Evolutionary conservation across 2,329 filamentous ascomycete species (phyloP).

Genomic region (Thelonectria olida): DNA sequence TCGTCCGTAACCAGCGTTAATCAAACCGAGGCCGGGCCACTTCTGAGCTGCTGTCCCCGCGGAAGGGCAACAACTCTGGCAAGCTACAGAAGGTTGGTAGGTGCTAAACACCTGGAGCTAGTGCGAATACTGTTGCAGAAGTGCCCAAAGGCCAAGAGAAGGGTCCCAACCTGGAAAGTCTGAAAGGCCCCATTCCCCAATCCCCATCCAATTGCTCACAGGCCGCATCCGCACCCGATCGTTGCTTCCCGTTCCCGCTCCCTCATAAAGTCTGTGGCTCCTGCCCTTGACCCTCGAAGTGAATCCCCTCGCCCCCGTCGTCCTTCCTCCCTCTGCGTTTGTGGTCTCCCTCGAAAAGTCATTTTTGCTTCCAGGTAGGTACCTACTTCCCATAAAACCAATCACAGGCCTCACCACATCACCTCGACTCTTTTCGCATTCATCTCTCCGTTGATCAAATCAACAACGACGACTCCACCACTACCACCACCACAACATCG

Average conservation of each 20-base stretch:
- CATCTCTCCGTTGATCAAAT: background rate
- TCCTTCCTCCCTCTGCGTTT: conserved; percentile 18
- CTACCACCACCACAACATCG: conserved; percentile 22
- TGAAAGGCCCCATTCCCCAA: background rate
- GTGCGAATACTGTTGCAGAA: background rate
- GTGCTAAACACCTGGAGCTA: background rate
- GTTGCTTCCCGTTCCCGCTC: conserved; percentile 31
- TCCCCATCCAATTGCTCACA: background rate
- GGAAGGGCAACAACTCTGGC: background rate
- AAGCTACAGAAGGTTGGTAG: background rate
- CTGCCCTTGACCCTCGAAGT: conserved; percentile 23
- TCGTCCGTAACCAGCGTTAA: conserved; percentile 32
- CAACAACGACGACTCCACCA: conserved; percentile 19
- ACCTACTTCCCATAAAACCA: conserved; percentile 23
- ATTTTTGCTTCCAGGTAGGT: conserved; percentile 16
- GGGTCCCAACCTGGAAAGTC: background rate
- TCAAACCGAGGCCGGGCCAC: conserved; percentile 41
- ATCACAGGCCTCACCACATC: background rate
- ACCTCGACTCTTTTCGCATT: background rate
- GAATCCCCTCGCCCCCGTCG: conserved; percentile 14
- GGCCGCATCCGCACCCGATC: conserved; percentile 31
- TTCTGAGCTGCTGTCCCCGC: background rate
- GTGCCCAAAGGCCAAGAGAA: background rate
- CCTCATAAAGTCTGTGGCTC: conserved; percentile 36
- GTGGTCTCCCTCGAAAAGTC: conserved; percentile 9